phyloP scores from a whole-genome alignment of 352 stramenopile genomes.

The Globisporangium ultimum region DNA sequence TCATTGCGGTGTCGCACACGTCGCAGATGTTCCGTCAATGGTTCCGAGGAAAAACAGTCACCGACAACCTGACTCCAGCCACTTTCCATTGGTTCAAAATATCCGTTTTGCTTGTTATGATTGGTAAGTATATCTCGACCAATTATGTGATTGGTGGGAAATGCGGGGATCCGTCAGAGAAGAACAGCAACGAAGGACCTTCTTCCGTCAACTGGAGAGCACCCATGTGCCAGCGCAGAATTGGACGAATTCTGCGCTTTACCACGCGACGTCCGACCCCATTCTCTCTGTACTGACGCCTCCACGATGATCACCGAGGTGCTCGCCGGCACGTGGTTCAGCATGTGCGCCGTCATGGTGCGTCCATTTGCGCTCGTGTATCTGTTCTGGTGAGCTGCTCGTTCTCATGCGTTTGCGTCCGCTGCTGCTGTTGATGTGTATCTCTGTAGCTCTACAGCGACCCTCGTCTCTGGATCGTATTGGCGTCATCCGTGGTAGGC shows the following conservation, averaged over 20 bases:
- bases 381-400: not conserved
- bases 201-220: not conserved
- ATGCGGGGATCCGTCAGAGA: not conserved
- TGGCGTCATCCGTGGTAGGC: slow-evolving; percentile 59
- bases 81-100: too few species aligned
- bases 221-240: slow-evolving; percentile 4
- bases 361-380: slow-evolving; percentile 4
- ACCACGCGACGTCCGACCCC: not conserved
- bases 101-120: not conserved
- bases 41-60: too few species aligned
- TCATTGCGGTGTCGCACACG: not conserved
- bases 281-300: too few species aligned
- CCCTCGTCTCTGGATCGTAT: slow-evolving; percentile 58
- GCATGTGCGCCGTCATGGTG: slow-evolving; percentile 66
- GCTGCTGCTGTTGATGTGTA: not conserved
- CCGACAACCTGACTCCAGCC: too few species aligned
- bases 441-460: slow-evolving; percentile 45
- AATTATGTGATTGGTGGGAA: slow-evolving; percentile 5
- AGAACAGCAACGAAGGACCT: slow-evolving; percentile 8
- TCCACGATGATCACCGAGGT: slow-evolving; percentile 46
- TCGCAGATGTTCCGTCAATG: not conserved
- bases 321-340: slow-evolving; percentile 56
- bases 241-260: not conserved
- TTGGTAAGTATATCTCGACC: not conserved
- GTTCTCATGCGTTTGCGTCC: not conserved